Evolutionary conservation across 2,329 filamentous ascomycete species (phyloP).

Genomic region (Arthroderma uncinatum): DNA sequence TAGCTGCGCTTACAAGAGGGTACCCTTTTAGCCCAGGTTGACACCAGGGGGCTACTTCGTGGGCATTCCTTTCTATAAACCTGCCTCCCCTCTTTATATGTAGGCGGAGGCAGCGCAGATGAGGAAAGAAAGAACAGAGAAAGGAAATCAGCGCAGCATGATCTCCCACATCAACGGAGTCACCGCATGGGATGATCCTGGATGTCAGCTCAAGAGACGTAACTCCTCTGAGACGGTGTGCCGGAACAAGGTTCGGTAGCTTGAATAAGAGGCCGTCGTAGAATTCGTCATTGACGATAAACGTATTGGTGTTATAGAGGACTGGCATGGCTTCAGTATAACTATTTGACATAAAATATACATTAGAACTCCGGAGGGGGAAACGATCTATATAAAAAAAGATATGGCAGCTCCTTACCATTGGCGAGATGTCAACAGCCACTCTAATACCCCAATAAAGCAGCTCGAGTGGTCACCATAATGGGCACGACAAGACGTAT

Average conservation of each 20-base stretch:
- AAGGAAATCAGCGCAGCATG: background rate
- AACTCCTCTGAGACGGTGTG: background rate
- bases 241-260: background rate
- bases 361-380: background rate
- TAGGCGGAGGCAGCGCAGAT: background rate
- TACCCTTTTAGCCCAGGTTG: background rate
- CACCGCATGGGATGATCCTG: background rate
- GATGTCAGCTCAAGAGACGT: background rate
- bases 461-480: constrained; percentile 1
- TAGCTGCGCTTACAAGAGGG: background rate
- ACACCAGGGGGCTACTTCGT: background rate
- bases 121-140: background rate
- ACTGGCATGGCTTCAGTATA: background rate
- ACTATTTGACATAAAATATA: background rate
- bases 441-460: background rate
- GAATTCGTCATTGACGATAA: background rate
- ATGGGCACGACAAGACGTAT: background rate
- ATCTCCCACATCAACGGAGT: background rate
- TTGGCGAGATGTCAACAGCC: background rate
- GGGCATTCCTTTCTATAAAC: background rate
- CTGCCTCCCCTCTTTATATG: background rate
- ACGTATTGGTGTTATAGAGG: background rate
- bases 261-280: constrained; percentile 1
- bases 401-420: background rate
- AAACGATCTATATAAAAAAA: background rate